A percentile compares a stretch with the other conserved stretches of the same genome.
Conservation (phyloP, 441 rosid species). For the Populus tomentosa region DNA sequence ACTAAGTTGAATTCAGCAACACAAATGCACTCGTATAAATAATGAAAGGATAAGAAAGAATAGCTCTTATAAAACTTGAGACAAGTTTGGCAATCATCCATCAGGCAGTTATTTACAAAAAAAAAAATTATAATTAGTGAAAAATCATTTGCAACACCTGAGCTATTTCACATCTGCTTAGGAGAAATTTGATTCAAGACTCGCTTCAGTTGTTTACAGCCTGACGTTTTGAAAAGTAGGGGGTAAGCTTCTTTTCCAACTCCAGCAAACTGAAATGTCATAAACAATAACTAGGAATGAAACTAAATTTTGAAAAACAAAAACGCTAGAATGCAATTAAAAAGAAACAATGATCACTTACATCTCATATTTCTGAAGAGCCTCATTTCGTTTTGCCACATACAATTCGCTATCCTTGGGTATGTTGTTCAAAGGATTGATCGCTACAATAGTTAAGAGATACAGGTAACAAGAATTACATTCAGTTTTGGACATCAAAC, state of each 20-base stretch:
- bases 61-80: background rate
- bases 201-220: conserved; percentile 23
- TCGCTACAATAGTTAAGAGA: conserved; percentile 25
- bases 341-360: conserved; percentile 29
- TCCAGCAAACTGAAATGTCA: conserved; percentile 60
- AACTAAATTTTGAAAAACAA: background rate
- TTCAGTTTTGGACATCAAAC: background rate
- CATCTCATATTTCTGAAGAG: conserved; percentile 76
- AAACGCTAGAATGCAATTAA: background rate
- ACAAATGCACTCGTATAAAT: too few relatives aligned
- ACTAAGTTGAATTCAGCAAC: too few relatives aligned
- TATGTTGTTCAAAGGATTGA: conserved; percentile 53
- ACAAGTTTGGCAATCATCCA: background rate
- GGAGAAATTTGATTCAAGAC: background rate
- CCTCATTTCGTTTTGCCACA: conserved; percentile 64
- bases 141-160: background rate
- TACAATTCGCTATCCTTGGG: conserved; percentile 86
- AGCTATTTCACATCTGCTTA: background rate
- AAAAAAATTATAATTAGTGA: background rate
- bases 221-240: conserved; percentile 49
- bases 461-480: background rate
- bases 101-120: conserved; percentile 15
- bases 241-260: conserved; percentile 75
- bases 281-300: background rate
- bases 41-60: background rate